Evolutionary conservation across 768 basidiomycete genomes (phyloP).

Genomic region (Xerocomellus amylosporus): DNA sequence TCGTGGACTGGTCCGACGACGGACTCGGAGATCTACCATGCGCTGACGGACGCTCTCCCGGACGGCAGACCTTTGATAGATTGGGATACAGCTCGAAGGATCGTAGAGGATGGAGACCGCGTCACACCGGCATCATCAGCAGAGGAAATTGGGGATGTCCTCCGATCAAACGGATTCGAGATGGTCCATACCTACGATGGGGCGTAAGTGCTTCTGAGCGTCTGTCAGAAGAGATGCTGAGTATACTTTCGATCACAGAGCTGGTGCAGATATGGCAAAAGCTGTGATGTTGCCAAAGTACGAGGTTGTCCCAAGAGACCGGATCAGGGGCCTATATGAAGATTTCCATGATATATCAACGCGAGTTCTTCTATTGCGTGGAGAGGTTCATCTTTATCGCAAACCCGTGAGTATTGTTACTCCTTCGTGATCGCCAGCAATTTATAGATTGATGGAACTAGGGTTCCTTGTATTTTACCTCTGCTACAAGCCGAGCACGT

Average conservation of each 20-base stretch:
- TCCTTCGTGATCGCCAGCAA: background rate
- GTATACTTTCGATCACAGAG: constrained; percentile 21
- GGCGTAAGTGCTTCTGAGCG: constrained; percentile 33
- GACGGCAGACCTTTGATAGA: constrained; percentile 16
- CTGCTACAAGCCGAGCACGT: constrained; percentile 23
- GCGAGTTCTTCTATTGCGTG: constrained; percentile 40
- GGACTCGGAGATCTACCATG: constrained; percentile 16
- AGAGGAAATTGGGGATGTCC: constrained; percentile 30
- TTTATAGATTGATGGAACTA: constrained; percentile 7
- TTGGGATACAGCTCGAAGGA: constrained; percentile 24
- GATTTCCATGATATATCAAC: constrained; percentile 35
- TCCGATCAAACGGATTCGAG: constrained; percentile 40
- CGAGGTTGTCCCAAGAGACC: constrained; percentile 33
- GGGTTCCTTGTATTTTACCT: constrained; percentile 36
- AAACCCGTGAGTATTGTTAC: constrained; percentile 34
- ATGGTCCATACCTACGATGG: constrained; percentile 41
- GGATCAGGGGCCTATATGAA: constrained; percentile 38
- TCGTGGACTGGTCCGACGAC: constrained; percentile 16
- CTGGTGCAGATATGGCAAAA: constrained; percentile 38
- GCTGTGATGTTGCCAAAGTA: constrained; percentile 35
- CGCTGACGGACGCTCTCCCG: constrained; percentile 16
- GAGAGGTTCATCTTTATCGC: constrained; percentile 37
- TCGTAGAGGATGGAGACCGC: constrained; percentile 21
- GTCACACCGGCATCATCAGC: constrained; percentile 23
- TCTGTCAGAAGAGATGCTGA: background rate